Percentiles rank a stretch among this genome's conserved stretches.
Evolutionary conservation across 352 stramenopile species (phyloP).

Genomic region (Phytophthora palmivora): DNA sequence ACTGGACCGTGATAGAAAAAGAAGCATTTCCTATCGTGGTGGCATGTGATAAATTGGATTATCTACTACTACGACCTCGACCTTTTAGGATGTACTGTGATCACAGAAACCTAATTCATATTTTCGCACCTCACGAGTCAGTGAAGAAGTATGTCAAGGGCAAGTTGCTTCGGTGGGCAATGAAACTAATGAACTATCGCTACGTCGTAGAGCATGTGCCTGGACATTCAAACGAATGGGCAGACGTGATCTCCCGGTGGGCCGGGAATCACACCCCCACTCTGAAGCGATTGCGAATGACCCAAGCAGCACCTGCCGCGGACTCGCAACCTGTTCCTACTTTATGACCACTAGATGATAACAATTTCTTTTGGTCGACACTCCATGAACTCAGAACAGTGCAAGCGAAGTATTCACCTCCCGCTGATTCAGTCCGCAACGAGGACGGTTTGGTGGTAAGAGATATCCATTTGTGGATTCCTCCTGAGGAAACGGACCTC

Average conservation of each 20-base stretch:
- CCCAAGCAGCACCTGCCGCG: not conserved
- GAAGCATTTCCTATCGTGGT: too few species aligned
- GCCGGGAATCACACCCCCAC: constrained; percentile 1
- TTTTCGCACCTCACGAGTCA: constrained; percentile 18
- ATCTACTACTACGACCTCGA: not conserved
- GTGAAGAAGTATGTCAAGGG: constrained; percentile 1
- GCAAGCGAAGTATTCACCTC: too few species aligned
- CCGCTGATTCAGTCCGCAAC: too few species aligned
- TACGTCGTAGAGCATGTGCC: constrained; percentile 26
- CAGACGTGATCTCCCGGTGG: constrained; percentile 14
- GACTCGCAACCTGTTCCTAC: not conserved
- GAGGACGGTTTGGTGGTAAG: not conserved
- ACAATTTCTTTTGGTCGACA: constrained; percentile 8
- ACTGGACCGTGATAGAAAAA: too few species aligned
- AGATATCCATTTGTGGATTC: constrained; percentile 5
- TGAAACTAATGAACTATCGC: constrained; percentile 13
- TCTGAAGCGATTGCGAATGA: not conserved
- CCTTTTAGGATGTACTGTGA: constrained; percentile 29
- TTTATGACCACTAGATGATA: constrained; percentile 1
- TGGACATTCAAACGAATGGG: constrained; percentile 14
- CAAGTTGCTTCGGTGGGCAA: constrained; percentile 27
- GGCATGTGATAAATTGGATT: too few species aligned
- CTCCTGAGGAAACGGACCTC: constrained; percentile 13
- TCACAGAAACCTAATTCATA: constrained; percentile 31
- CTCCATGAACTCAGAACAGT: too few species aligned